A percentile compares a stretch with the other conserved stretches of the same genome.
These are phyloP conservation scores for Paecilomyces fulvus DNA, from an alignment of 2,329 filamentous ascomycete species.

Conservation along the genomic window DNA sequence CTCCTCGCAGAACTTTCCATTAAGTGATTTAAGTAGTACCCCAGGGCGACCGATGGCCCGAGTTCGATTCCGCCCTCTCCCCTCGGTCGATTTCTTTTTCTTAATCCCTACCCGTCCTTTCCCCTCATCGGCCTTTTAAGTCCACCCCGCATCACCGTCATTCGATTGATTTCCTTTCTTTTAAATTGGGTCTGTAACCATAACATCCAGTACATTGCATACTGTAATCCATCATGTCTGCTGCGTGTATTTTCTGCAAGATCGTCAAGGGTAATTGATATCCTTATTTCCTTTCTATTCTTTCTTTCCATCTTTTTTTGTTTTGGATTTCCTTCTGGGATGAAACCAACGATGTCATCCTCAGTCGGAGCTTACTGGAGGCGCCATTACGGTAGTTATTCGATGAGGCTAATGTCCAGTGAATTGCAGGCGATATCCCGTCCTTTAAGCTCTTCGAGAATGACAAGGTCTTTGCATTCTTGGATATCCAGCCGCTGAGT, in stretches of 20 bases:
- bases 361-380: not conserved
- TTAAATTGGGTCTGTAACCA: not conserved
- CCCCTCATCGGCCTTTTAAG: conserved; percentile 4
- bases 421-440: conserved; percentile 72
- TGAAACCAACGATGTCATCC: not conserved
- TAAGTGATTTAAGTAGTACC: conserved; percentile 6
- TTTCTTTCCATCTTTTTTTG: conserved; percentile 1
- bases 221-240: conserved; percentile 17
- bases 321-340: not conserved
- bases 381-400: not conserved
- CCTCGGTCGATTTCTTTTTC: conserved; percentile 4
- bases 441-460: conserved; percentile 94
- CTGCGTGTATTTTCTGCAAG: conserved; percentile 91
- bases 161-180: conserved; percentile 5
- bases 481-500: conserved; percentile 88
- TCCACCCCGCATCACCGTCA: conserved; percentile 12
- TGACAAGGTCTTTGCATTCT: conserved; percentile 87
- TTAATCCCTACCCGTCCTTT: conserved; percentile 4
- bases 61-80: conserved; percentile 22
- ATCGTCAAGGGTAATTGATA: conserved; percentile 72
- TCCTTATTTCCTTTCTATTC: not conserved
- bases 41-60: not conserved
- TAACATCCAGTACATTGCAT: not conserved
- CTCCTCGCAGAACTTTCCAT: conserved; percentile 38
- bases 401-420: not conserved